Conservation (phyloP, 2,329 filamentous ascomycete genomes). For the Cadophora sp. region DNA sequence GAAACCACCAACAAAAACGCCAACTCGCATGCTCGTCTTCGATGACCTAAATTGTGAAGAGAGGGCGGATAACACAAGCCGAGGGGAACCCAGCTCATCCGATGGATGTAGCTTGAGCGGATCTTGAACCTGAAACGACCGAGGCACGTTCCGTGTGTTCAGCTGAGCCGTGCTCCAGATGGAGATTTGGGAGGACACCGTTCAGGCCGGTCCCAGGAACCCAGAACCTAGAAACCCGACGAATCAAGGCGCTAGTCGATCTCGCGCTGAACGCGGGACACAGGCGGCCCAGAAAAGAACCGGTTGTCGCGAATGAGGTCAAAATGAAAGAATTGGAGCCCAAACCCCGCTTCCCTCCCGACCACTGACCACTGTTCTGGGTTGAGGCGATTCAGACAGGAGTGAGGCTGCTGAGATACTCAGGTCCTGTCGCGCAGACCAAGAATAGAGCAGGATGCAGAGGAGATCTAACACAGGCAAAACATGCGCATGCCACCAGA, state of each 20-base stretch:
- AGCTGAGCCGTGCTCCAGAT: background rate
- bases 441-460: background rate
- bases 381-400: background rate
- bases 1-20: constrained; percentile 5
- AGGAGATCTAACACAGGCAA: constrained; percentile 13
- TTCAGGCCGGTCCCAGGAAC: background rate
- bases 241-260: background rate
- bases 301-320: background rate
- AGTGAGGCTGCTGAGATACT: background rate
- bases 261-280: background rate
- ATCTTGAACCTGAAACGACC: constrained; percentile 1
- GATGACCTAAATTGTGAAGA: background rate
- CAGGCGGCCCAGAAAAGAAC: background rate
- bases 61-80: background rate
- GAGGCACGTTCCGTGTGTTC: background rate
- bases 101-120: background rate
- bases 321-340: background rate
- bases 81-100: background rate
- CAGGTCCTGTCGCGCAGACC: background rate
- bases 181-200: background rate
- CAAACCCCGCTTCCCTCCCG: background rate
- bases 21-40: constrained; percentile 3
- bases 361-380: background rate
- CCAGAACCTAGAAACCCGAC: constrained; percentile 3
- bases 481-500: background rate